These are phyloP conservation scores for Amanita phalloides DNA, from an alignment of 768 basidiomycete species.

Conservation along the genomic window DNA sequence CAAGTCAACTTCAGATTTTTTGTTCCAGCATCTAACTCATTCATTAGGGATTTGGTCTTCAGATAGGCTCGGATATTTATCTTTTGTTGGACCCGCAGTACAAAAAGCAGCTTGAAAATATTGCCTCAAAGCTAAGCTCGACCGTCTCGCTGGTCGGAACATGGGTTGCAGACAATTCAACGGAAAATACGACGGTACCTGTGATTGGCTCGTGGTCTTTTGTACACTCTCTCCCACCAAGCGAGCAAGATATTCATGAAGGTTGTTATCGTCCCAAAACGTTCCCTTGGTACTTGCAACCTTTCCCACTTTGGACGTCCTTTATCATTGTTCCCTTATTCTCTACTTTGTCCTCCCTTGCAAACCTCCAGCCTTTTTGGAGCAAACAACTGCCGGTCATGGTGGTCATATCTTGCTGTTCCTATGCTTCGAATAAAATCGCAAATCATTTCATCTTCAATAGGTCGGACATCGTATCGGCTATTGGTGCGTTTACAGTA, in stretches of 20 bases:
- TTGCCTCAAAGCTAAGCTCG: slow-evolving; percentile 40
- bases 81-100: slow-evolving; percentile 55
- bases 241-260: slow-evolving; percentile 35
- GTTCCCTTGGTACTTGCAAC: slow-evolving; percentile 72
- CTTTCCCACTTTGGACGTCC: slow-evolving; percentile 70
- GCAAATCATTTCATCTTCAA: slow-evolving; percentile 82
- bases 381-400: slow-evolving; percentile 69
- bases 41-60: slow-evolving; percentile 63
- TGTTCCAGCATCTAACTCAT: not conserved
- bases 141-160: slow-evolving; percentile 49
- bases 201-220: slow-evolving; percentile 58
- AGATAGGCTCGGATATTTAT: slow-evolving; percentile 76
- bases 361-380: slow-evolving; percentile 68
- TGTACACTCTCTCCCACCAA: slow-evolving; percentile 37
- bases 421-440: slow-evolving; percentile 70
- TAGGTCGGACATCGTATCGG: slow-evolving; percentile 75
- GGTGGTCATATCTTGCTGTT: slow-evolving; percentile 75
- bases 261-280: slow-evolving; percentile 63
- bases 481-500: slow-evolving; percentile 77
- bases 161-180: slow-evolving; percentile 53
- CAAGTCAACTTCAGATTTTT: slow-evolving; percentile 10
- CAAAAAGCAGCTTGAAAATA: slow-evolving; percentile 38
- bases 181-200: slow-evolving; percentile 29
- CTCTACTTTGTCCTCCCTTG: slow-evolving; percentile 59
- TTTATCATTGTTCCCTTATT: slow-evolving; percentile 71